Percentiles rank a stretch among this genome's conserved stretches.
These are phyloP conservation scores for Linanthus parryae DNA, from an alignment of 148 eudicot genomes.

Conservation along the genomic window DNA sequence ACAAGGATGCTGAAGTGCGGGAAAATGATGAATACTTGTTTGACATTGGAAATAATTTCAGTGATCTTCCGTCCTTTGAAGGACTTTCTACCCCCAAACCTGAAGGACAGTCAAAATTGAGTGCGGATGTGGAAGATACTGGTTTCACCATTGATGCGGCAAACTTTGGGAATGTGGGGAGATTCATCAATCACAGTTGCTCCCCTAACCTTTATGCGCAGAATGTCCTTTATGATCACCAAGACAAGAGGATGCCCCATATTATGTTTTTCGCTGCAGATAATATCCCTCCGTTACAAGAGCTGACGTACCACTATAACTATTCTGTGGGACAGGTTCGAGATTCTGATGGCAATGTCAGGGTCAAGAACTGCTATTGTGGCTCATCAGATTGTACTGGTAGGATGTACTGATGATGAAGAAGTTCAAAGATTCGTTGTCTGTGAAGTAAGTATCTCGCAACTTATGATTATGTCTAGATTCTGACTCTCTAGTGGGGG, in stretches of 20 bases:
- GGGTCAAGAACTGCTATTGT: constrained; percentile 71
- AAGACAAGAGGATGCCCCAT: constrained; percentile 79
- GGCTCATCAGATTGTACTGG: constrained; percentile 80
- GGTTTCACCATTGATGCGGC: constrained; percentile 88
- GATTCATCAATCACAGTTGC: constrained; percentile 94
- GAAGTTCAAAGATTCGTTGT: too few relatives aligned
- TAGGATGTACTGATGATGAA: constrained; percentile 55
- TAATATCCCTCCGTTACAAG: constrained; percentile 83
- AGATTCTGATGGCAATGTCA: constrained; percentile 64
- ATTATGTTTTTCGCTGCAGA: constrained; percentile 87
- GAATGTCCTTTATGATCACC: constrained; percentile 79
- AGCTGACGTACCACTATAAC: constrained; percentile 81
- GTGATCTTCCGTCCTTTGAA: constrained; percentile 33
- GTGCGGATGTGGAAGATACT: constrained; percentile 34
- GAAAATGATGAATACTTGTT: constrained; percentile 71
- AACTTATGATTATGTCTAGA: too few relatives aligned
- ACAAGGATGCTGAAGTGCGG: constrained; percentile 80
- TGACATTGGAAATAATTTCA: constrained; percentile 74
- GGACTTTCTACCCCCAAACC: constrained; percentile 28
- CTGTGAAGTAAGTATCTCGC: too few relatives aligned
- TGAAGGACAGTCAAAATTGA: constrained; percentile 10
- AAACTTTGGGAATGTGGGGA: constrained; percentile 60
- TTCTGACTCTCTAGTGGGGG: too few relatives aligned
- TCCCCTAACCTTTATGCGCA: constrained; percentile 90
- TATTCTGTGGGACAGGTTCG: constrained; percentile 57